Base-by-base conservation (phyloP, 768 basidiomycete species). In the Cyathus striatus region DNA sequence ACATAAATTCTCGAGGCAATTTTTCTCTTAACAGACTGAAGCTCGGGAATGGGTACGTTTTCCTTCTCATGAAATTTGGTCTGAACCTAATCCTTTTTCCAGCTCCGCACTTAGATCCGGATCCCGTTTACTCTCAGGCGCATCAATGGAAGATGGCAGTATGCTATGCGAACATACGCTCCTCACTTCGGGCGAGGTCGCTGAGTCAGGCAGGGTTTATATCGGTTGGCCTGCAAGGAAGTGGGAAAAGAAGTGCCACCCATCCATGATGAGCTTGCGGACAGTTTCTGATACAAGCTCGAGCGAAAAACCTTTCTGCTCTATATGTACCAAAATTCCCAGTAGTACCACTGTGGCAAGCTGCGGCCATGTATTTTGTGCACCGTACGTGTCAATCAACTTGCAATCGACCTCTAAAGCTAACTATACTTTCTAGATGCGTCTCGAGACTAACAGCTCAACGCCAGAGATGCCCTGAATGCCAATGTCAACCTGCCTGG, bases 81-180 rank as follows among this genome's bases (percentile, higher is more conserved):
- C 21, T 21, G 26, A 27, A 18, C 14, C 33, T 18, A 33, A 26
- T 34, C 32, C 23, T 2, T 35, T 14, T 20, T 23, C 10, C 39
- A 69, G 67, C 26, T 68, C 64, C 45, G 70, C 73, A 0, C 54
- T 75, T 60, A 66, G 73, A 17, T 58, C 68, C 6, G 73, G 73
- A 23, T 72, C 70, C 6, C 62, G 73, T 18, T 56, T 75, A 4
- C 63, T 75, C 21, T 72, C 72, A 5, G 73, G 73, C 5, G 73
- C 73, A 9, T 69, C 71, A 9, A 75, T 75, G 73, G 73, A 75
- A 53, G 64, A 68, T 44, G 59, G 59, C 52, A 70, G 67, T 48
- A 69, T 73, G 67, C 69, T 75, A 5, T 65, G 59, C 49, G 73
- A 75, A 52, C 73, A 75, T 45, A 70, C 71, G 1, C 62, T 75